Evolutionary conservation across 106 monocot genomes (phyloP).

Genomic region (Acorus gramineus): DNA sequence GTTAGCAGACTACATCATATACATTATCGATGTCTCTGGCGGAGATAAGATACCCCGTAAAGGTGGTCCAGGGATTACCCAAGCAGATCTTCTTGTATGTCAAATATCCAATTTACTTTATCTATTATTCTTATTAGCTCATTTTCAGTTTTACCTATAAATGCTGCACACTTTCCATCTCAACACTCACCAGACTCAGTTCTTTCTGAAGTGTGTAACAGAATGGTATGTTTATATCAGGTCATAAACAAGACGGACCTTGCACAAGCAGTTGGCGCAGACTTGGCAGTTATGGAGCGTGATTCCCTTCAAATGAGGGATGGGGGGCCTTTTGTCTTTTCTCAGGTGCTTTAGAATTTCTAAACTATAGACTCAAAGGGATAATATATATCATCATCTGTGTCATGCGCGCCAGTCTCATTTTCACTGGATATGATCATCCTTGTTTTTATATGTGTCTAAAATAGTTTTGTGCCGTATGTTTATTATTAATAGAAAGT

Average conservation of each 20-base stretch:
- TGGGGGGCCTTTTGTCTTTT: slow-evolving; percentile 94
- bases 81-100: slow-evolving; percentile 88
- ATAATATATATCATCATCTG: too few species aligned
- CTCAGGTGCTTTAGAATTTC: slow-evolving; percentile 47
- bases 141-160: not conserved
- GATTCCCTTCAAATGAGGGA: slow-evolving; percentile 93
- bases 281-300: slow-evolving; percentile 85
- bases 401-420: too few species aligned
- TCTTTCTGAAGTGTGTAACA: not conserved
- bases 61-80: slow-evolving; percentile 96
- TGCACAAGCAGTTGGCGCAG: slow-evolving; percentile 82
- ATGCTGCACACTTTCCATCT: not conserved
- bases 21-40: slow-evolving; percentile 96
- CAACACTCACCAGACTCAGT: not conserved
- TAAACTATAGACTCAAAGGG: too few species aligned
- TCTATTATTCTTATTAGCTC: not conserved
- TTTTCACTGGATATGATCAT: too few species aligned
- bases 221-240: slow-evolving; percentile 14
- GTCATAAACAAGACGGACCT: slow-evolving; percentile 99
- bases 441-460: too few species aligned
- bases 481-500: too few species aligned
- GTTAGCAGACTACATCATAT: slow-evolving; percentile 95
- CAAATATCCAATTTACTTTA: not conserved
- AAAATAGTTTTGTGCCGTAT: too few species aligned
- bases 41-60: slow-evolving; percentile 99